A percentile compares a stretch with the other conserved stretches of the same genome.
These are phyloP conservation scores for Aspergillus homomorphus DNA, from an alignment of 495 filamentous ascomycete genomes.

Conservation along the genomic window DNA sequence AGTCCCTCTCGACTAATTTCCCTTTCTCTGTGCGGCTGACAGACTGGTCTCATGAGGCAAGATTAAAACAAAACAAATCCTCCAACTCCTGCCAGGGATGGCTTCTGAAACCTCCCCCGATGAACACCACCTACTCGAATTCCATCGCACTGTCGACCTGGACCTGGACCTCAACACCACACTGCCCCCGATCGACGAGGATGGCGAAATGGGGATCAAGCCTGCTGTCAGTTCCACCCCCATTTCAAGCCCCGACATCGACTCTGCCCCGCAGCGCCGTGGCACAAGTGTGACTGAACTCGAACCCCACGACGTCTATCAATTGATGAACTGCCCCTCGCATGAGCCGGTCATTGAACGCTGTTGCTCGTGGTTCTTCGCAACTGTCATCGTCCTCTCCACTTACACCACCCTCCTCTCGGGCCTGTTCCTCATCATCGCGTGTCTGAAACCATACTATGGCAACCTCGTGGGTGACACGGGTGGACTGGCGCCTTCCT, in stretches of 20 bases:
- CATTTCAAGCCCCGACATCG: not conserved
- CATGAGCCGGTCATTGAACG: slow-evolving; percentile 23
- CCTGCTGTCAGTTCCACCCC: not conserved
- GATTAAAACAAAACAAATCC: not conserved
- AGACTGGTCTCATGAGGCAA: not conserved
- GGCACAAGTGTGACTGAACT: not conserved
- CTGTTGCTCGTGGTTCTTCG: slow-evolving; percentile 54
- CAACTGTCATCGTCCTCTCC: slow-evolving; percentile 56
- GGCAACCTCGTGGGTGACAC: slow-evolving; percentile 49
- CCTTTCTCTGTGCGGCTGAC: not conserved
- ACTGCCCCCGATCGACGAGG: not conserved
- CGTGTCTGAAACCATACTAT: slow-evolving; percentile 58
- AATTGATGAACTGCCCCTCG: not conserved
- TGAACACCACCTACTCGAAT: not conserved
- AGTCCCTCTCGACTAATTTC: not conserved
- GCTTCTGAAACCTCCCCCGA: not conserved
- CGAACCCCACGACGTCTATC: not conserved
- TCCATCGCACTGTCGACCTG: not conserved
- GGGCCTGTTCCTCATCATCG: slow-evolving; percentile 58
- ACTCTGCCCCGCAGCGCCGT: not conserved
- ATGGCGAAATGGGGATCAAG: not conserved
- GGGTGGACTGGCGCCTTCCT: slow-evolving; percentile 48
- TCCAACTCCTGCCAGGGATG: not conserved
- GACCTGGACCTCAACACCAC: not conserved
- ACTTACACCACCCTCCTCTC: slow-evolving; percentile 66